Base-by-base conservation (phyloP, 176 grass and related monocot species). In the Aegilops umbellulata region DNA sequence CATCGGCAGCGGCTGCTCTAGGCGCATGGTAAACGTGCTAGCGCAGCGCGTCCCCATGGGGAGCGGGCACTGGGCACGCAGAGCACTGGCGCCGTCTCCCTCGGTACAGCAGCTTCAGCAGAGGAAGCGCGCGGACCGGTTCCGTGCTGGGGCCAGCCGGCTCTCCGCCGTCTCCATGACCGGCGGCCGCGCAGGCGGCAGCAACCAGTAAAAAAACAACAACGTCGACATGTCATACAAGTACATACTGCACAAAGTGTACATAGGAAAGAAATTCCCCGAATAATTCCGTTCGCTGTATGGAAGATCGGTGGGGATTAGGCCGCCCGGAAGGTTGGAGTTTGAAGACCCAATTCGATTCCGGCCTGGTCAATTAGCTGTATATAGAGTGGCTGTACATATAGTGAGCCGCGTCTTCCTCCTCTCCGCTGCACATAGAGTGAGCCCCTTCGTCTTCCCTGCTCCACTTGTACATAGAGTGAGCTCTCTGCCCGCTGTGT, bases 81-180 rank as follows among this genome's bases (percentile, higher is more conserved):
- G 76, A 69, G 90, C 90, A 10, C 93, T 95, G 2, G 82, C 93
- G 2, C 83, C 90, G 26, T 82, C 9, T 32, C 89, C 4, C 53
- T 16, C 78, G 7, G 87, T 86, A 39, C 92, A 90, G 77, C 89
- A 89, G 66, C 55, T 90, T 22, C 93, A 88, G 83, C 83, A 92
- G 75, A 76, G 84, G 39, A 35, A 88, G 4, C 90, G 93, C 44
- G 83, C 84, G 3, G 88, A 35, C 85, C 42, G 25, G 6, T 73
- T 78, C 46, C 65, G 78, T 1, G 80, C 93, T 1, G 69, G 90
- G 0, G 80, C 85, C 0, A 95, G 88, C 88, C 64, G 93, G 10
- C 90, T 95, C 42, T 92, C 88, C 57, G 27, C 76, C 46, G 27
- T 65, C 32, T 90, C 88, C 10, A 86, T 83, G 0, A 30, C 67